These are phyloP conservation scores for Penicillium chermesinum DNA, from an alignment of 495 filamentous ascomycete species.

Conservation along the genomic window DNA sequence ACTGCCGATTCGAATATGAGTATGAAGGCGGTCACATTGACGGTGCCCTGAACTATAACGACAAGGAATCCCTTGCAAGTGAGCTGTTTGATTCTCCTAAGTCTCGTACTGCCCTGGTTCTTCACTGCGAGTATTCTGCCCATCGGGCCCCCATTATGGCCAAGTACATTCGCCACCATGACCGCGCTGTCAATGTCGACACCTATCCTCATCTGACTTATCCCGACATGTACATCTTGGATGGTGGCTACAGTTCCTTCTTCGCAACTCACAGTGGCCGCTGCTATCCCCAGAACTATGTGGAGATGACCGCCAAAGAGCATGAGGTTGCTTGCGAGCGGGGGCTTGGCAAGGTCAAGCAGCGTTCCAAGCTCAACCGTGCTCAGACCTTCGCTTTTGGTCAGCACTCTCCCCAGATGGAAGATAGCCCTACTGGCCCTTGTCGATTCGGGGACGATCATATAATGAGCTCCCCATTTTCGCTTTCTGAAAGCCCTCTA, in stretches of 20 bases:
- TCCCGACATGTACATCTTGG: conserved; percentile 93
- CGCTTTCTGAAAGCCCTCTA: conserved; percentile 42
- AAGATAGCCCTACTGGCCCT: conserved; percentile 75
- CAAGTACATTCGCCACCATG: conserved; percentile 73
- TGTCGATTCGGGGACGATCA: conserved; percentile 43
- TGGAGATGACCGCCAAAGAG: conserved; percentile 87
- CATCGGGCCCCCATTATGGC: conserved; percentile 94
- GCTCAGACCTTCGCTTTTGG: conserved; percentile 94
- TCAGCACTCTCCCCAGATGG: conserved; percentile 60
- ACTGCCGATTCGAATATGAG: conserved; percentile 98
- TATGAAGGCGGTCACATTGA: conserved; percentile 95
- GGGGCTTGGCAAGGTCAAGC: conserved; percentile 81
- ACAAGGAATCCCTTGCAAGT: conserved; percentile 77
- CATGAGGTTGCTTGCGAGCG: conserved; percentile 89
- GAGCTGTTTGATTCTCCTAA: conserved; percentile 68
- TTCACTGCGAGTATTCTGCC: conserved; percentile 98
- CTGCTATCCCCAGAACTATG: conserved; percentile 91
- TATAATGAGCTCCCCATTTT: conserved; percentile 47
- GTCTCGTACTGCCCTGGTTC: conserved; percentile 72
- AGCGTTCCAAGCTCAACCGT: conserved; percentile 74
- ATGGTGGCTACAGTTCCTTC: conserved; percentile 93
- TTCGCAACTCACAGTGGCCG: conserved; percentile 69
- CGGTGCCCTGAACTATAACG: conserved; percentile 89
- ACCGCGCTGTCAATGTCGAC: conserved; percentile 76
- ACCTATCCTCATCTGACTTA: conserved; percentile 84